phyloP scores from a whole-genome alignment of 768 basidiomycete species.

The Agrocybe chaxingu region DNA sequence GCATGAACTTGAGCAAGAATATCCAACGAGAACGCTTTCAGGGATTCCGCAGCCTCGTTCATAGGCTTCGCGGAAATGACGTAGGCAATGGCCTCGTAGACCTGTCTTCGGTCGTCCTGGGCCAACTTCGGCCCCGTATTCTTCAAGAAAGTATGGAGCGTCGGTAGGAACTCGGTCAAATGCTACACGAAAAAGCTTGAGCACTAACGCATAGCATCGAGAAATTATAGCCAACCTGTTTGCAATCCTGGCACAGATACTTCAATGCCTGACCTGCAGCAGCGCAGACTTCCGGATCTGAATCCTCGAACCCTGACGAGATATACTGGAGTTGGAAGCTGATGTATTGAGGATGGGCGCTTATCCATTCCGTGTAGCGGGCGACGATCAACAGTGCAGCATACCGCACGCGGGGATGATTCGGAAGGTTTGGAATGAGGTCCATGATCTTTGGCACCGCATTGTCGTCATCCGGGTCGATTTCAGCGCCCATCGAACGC shows the following conservation, averaged over 20 bases:
- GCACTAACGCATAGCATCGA: not conserved
- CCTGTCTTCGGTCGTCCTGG: constrained; percentile 86
- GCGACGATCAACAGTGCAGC: constrained; percentile 93
- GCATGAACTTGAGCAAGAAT: constrained; percentile 76
- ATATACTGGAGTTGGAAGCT: constrained; percentile 85
- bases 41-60: constrained; percentile 79
- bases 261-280: constrained; percentile 96
- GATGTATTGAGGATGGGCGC: constrained; percentile 84
- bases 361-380: constrained; percentile 97
- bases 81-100: constrained; percentile 94
- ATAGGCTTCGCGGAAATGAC: constrained; percentile 95
- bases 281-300: constrained; percentile 79
- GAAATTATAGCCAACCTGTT: constrained; percentile 48
- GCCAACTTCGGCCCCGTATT: constrained; percentile 74
- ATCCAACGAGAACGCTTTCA: constrained; percentile 84
- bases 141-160: constrained; percentile 84
- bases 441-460: constrained; percentile 97
- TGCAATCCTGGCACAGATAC: constrained; percentile 96
- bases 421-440: constrained; percentile 84
- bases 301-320: constrained; percentile 84
- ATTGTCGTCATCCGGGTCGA: constrained; percentile 77
- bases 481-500: constrained; percentile 96
- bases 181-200: constrained; percentile 47
- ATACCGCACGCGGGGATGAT: constrained; percentile 90
- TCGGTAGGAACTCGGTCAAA: constrained; percentile 87